phyloP scores from a whole-genome alignment of 352 stramenopile species.

The Phytophthora hybrid region DNA sequence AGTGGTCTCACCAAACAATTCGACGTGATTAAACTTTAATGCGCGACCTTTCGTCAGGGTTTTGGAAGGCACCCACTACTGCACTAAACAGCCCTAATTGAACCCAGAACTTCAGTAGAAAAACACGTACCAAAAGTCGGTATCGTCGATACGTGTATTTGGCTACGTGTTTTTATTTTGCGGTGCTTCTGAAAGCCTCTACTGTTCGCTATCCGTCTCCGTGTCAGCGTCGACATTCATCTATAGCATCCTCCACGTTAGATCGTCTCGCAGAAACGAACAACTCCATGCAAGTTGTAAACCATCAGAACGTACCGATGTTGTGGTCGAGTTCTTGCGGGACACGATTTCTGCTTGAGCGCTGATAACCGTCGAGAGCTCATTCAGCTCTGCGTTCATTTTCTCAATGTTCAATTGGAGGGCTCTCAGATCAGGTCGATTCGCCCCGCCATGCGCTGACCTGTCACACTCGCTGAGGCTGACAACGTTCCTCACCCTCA shows the following conservation, averaged over 20 bases:
- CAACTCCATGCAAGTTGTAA: conserved; percentile 21
- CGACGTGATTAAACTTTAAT: no score
- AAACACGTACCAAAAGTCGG: no score
- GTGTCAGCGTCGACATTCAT: no score
- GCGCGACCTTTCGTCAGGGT: no score
- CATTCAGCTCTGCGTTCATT: conserved; percentile 32
- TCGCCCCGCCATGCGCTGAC: background rate
- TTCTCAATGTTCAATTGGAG: conserved; percentile 35
- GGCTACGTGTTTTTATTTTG: no score
- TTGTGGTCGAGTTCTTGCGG: background rate
- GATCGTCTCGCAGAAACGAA: background rate
- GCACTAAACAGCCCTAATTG: no score
- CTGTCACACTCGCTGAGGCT: background rate
- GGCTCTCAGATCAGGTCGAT: conserved; percentile 13
- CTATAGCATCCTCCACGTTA: background rate
- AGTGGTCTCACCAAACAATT: no score
- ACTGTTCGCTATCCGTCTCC: no score
- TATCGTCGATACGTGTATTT: no score
- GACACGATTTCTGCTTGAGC: conserved; percentile 1
- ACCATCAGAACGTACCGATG: conserved; percentile 16
- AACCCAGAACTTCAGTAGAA: no score
- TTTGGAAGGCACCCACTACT: no score
- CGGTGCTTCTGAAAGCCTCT: no score
- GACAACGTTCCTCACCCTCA: conserved; percentile 14
- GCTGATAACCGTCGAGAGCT: conserved; percentile 17